Evolutionary conservation across 768 basidiomycete genomes (phyloP).

Genomic region (Tylopilus sp.): DNA sequence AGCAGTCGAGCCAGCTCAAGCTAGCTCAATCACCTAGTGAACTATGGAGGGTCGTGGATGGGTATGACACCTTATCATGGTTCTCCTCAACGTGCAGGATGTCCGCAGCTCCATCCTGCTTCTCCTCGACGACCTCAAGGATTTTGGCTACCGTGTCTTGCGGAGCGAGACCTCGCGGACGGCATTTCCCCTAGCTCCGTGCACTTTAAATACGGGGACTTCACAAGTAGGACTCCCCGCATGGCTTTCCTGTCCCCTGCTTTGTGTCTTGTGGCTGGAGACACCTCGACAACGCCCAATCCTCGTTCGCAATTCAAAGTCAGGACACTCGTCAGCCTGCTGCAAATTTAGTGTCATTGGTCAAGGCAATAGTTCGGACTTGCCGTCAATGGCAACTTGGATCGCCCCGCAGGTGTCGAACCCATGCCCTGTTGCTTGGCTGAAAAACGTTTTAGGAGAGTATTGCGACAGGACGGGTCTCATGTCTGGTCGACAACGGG

Average conservation of each 20-base stretch:
- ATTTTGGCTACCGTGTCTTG: conserved; percentile 16
- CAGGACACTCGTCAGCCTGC: conserved; percentile 19
- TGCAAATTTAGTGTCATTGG: conserved; percentile 14
- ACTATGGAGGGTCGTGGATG: neutral
- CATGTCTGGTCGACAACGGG: conserved; percentile 8
- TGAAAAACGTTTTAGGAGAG: conserved; percentile 20
- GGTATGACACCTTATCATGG: conserved; percentile 12
- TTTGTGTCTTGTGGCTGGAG: conserved; percentile 20
- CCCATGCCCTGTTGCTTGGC: conserved; percentile 10
- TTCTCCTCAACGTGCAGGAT: conserved; percentile 7
- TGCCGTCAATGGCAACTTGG: conserved; percentile 19
- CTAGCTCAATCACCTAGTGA: conserved; percentile 1
- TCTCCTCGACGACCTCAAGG: conserved; percentile 20
- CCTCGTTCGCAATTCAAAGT: conserved; percentile 30
- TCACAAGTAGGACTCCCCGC: conserved; percentile 13
- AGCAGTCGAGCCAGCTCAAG: conserved; percentile 6
- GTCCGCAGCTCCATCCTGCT: conserved; percentile 22
- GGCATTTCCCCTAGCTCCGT: conserved; percentile 14
- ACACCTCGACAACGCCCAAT: conserved; percentile 23
- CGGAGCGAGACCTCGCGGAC: conserved; percentile 18
- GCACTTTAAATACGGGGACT: conserved; percentile 26
- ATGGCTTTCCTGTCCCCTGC: conserved; percentile 24
- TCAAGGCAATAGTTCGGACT: conserved; percentile 6
- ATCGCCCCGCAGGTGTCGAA: conserved; percentile 9
- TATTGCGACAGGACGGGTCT: conserved; percentile 5